Evolutionary conservation across 106 monocot genomes (phyloP).

Genomic region (Alisma plantagoaquatica): DNA sequence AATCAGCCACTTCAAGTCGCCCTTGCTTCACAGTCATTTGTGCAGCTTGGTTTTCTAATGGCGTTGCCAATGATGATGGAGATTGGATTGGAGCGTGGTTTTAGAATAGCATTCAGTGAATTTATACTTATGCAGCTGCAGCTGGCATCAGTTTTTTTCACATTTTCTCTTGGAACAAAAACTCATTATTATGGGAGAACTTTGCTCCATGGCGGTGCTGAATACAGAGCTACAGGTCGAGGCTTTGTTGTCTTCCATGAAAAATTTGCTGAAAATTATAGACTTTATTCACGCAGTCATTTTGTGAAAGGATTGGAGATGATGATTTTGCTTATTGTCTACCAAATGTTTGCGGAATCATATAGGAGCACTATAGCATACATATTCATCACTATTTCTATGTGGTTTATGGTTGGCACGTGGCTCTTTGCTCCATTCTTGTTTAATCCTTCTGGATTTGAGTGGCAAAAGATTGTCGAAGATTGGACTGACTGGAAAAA

Average conservation of each 20-base stretch:
- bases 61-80: conserved; percentile 97
- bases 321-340: conserved; percentile 72
- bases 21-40: conserved; percentile 86
- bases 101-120: conserved; percentile 66
- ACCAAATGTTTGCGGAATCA: conserved; percentile 68
- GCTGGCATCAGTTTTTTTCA: conserved; percentile 80
- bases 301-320: conserved; percentile 83
- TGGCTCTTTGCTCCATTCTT: conserved; percentile 93
- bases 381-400: conserved; percentile 67
- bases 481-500: conserved; percentile 93
- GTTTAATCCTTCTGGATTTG: conserved; percentile 89
- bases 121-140: conserved; percentile 84
- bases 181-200: conserved; percentile 97
- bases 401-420: conserved; percentile 89
- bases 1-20: conserved; percentile 78
- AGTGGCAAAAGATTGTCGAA: conserved; percentile 95
- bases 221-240: conserved; percentile 72
- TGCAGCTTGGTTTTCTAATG: conserved; percentile 88
- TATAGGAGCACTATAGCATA: conserved; percentile 60
- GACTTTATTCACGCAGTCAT: conserved; percentile 85
- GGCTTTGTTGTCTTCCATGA: conserved; percentile 96
- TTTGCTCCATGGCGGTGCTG: conserved; percentile 91
- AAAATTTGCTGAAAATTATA: conserved; percentile 85
- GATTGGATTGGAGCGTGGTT: conserved; percentile 83
- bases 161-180: conserved; percentile 89